These are phyloP conservation scores for Fraxinus pennsylvanica DNA, from an alignment of 257 asterid genomes.

Conservation along the genomic window DNA sequence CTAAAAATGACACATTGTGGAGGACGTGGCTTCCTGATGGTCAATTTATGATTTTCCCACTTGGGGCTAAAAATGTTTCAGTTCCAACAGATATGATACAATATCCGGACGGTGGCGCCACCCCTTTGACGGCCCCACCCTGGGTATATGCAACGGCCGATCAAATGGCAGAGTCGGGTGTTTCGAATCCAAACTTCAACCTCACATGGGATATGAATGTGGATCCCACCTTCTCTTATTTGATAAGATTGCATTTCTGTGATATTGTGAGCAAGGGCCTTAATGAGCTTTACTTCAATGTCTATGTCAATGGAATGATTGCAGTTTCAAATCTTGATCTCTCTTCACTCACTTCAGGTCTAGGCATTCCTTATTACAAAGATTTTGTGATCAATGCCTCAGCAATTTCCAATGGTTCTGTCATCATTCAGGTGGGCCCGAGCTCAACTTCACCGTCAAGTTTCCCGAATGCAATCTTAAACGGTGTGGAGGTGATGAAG, in stretches of 20 bases:
- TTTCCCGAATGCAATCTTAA: slow-evolving; percentile 75
- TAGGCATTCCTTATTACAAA: slow-evolving; percentile 68
- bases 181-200: slow-evolving; percentile 65
- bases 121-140: slow-evolving; percentile 68
- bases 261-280: slow-evolving; percentile 71
- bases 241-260: slow-evolving; percentile 79
- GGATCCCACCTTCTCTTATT: slow-evolving; percentile 77
- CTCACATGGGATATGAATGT: slow-evolving; percentile 76
- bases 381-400: slow-evolving; percentile 79
- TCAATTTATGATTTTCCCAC: slow-evolving; percentile 49
- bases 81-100: slow-evolving; percentile 49
- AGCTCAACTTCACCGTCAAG: slow-evolving; percentile 41
- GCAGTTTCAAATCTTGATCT: slow-evolving; percentile 75
- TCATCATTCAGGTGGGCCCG: slow-evolving; percentile 76
- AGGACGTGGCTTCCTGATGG: slow-evolving; percentile 72
- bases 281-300: slow-evolving; percentile 85
- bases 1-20: slow-evolving; percentile 66
- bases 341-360: slow-evolving; percentile 65
- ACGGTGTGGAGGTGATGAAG: slow-evolving; percentile 91
- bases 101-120: slow-evolving; percentile 66
- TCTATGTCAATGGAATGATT: slow-evolving; percentile 56
- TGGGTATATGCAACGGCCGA: slow-evolving; percentile 72
- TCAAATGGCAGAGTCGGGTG: slow-evolving; percentile 71
- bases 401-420: slow-evolving; percentile 45
- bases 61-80: slow-evolving; percentile 53